Conservation (phyloP, 2,329 filamentous ascomycete species). For the Keithomyces neogunnii region DNA sequence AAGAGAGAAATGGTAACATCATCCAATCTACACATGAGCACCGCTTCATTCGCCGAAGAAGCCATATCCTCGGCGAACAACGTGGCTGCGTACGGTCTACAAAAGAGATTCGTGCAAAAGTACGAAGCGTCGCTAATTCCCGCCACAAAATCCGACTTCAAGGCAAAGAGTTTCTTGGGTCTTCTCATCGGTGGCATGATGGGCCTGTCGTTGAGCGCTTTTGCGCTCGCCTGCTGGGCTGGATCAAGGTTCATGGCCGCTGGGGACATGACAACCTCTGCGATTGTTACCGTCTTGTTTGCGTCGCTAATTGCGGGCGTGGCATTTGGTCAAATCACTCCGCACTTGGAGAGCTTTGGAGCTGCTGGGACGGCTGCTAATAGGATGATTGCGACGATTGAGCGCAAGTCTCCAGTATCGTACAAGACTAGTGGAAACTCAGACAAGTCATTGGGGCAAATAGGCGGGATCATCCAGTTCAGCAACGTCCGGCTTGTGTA, state of each 20-base stretch:
- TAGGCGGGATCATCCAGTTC: constrained; percentile 35
- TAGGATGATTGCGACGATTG: not conserved
- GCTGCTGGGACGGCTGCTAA: not conserved
- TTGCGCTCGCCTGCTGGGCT: not conserved
- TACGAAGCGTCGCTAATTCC: not conserved
- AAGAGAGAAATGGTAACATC: not conserved
- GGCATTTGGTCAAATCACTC: not conserved
- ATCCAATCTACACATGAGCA: not conserved
- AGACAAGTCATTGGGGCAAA: constrained; percentile 12
- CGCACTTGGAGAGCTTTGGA: not conserved
- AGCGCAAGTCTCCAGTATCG: not conserved
- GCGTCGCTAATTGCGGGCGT: not conserved
- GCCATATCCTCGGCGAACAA: not conserved
- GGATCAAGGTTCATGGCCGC: not conserved
- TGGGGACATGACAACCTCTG: not conserved
- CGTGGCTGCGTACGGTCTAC: not conserved
- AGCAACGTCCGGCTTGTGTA: constrained; percentile 29
- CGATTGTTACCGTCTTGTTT: constrained; percentile 1
- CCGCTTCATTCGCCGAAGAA: constrained; percentile 1
- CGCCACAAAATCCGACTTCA: not conserved
- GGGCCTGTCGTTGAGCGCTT: not conserved
- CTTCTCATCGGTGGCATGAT: not conserved
- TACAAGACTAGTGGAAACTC: no score
- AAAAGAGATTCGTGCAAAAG: not conserved
- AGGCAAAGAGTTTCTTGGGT: not conserved